These are phyloP conservation scores for Penicillium sp. DNA, from an alignment of 2,329 filamentous ascomycete species.

Conservation along the genomic window DNA sequence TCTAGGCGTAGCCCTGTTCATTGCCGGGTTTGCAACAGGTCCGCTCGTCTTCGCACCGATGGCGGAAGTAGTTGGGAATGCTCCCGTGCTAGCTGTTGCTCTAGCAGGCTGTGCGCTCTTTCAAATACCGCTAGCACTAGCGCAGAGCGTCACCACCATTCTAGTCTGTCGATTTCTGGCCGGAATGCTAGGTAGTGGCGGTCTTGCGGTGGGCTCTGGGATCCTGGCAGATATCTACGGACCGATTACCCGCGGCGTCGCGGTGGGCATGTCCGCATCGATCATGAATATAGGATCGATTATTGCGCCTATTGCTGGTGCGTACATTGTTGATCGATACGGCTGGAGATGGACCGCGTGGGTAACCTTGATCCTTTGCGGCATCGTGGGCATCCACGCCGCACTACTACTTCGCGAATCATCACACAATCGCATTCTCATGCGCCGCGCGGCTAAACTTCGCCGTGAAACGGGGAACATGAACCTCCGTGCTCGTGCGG, in stretches of 20 bases:
- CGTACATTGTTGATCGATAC: conserved; percentile 51
- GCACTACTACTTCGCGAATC: conserved; percentile 54
- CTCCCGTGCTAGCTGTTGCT: conserved; percentile 51
- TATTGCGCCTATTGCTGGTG: conserved; percentile 53
- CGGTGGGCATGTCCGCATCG: conserved; percentile 46
- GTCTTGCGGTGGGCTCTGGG: conserved; percentile 55
- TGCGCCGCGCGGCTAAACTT: conserved; percentile 49
- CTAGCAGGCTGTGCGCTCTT: conserved; percentile 55
- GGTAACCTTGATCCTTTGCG: conserved; percentile 54
- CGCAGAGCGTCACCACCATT: conserved; percentile 56
- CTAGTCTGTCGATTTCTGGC: conserved; percentile 57
- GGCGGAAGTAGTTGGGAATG: conserved; percentile 54
- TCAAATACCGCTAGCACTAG: conserved; percentile 57
- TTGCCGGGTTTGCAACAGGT: conserved; percentile 40
- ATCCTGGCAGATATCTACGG: conserved; percentile 52
- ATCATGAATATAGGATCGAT: conserved; percentile 54
- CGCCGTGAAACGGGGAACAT: conserved; percentile 51
- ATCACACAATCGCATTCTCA: conserved; percentile 52
- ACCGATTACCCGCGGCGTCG: conserved; percentile 49
- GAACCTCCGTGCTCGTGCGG: conserved; percentile 45
- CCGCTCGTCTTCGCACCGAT: conserved; percentile 45
- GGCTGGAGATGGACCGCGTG: conserved; percentile 62
- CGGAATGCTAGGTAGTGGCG: conserved; percentile 54
- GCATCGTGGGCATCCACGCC: conserved; percentile 45
- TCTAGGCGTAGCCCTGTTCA: conserved; percentile 54